These are phyloP conservation scores for Huiozyma naganishii DNA, from an alignment of 805 yeast genomes.

Conservation along the genomic window DNA sequence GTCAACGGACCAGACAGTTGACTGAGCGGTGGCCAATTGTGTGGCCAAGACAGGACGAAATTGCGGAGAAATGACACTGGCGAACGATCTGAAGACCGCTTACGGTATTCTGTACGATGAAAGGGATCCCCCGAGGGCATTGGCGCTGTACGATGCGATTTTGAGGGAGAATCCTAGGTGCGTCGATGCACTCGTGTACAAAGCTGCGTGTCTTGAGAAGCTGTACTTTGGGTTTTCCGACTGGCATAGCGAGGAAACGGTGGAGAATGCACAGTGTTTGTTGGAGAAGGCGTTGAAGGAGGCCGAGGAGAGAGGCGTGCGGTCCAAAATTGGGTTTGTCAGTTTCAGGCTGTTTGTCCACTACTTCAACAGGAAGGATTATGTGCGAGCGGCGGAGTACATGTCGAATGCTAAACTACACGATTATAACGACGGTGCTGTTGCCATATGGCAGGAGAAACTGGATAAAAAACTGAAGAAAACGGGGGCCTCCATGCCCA, in stretches of 20 bases:
- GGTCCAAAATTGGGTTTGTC: slow-evolving; percentile 37
- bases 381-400: slow-evolving; percentile 31
- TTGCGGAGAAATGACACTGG: slow-evolving; percentile 17
- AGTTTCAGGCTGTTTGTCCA: slow-evolving; percentile 40
- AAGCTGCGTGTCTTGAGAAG: slow-evolving; percentile 41
- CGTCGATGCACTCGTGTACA: slow-evolving; percentile 36
- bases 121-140: slow-evolving; percentile 37
- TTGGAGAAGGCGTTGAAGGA: slow-evolving; percentile 32
- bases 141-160: slow-evolving; percentile 31
- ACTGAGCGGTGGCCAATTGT: not conserved
- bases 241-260: slow-evolving; percentile 34
- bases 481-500: not conserved
- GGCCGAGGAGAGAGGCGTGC: slow-evolving; percentile 37
- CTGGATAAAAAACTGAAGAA: slow-evolving; percentile 14
- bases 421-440: slow-evolving; percentile 36
- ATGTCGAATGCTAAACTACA: slow-evolving; percentile 34
- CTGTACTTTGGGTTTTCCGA: slow-evolving; percentile 28
- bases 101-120: slow-evolving; percentile 34
- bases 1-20: no score
- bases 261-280: slow-evolving; percentile 29
- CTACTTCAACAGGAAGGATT: slow-evolving; percentile 36
- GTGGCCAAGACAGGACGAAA: not conserved
- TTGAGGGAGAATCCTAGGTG: slow-evolving; percentile 36
- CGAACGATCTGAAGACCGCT: slow-evolving; percentile 33
- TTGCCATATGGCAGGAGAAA: slow-evolving; percentile 35